Evolutionary conservation across 768 basidiomycete genomes (phyloP).

Genomic region (Sporobolomyces roseus): DNA sequence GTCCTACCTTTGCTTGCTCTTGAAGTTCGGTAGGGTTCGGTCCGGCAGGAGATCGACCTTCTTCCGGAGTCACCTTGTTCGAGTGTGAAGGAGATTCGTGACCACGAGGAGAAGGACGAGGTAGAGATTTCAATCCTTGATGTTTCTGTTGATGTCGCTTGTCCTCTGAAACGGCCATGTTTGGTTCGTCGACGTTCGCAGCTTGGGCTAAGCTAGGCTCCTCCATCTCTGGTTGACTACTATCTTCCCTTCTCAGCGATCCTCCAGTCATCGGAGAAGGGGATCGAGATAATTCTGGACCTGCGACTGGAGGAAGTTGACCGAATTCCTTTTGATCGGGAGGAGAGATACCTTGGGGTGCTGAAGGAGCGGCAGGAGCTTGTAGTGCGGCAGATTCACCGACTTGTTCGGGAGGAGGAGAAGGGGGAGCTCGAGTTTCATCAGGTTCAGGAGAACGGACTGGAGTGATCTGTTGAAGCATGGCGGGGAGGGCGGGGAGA

Average conservation of each 20-base stretch:
- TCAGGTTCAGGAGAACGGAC: background rate
- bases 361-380: background rate
- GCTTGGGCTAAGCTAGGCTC: constrained; percentile 12
- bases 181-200: constrained; percentile 17
- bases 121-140: constrained; percentile 4
- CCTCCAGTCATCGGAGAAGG: constrained; percentile 7
- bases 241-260: background rate
- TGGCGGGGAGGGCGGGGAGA: constrained; percentile 19
- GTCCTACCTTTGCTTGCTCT: background rate
- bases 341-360: constrained; percentile 16
- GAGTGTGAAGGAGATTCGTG: background rate
- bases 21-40: background rate
- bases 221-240: background rate
- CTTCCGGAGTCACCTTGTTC: constrained; percentile 15
- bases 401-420: background rate
- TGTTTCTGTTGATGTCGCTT: constrained; percentile 16
- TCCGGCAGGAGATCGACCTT: constrained; percentile 8
- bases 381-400: constrained; percentile 1
- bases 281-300: constrained; percentile 9
- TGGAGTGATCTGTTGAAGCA: constrained; percentile 18
- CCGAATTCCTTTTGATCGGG: background rate
- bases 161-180: constrained; percentile 4
- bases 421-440: background rate
- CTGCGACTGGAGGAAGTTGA: constrained; percentile 2
- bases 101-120: background rate